Percentiles rank a stretch among this genome's conserved stretches.
Evolutionary conservation across 2,329 filamentous ascomycete species (phyloP).

Genomic region (Fonsecaea monophora): DNA sequence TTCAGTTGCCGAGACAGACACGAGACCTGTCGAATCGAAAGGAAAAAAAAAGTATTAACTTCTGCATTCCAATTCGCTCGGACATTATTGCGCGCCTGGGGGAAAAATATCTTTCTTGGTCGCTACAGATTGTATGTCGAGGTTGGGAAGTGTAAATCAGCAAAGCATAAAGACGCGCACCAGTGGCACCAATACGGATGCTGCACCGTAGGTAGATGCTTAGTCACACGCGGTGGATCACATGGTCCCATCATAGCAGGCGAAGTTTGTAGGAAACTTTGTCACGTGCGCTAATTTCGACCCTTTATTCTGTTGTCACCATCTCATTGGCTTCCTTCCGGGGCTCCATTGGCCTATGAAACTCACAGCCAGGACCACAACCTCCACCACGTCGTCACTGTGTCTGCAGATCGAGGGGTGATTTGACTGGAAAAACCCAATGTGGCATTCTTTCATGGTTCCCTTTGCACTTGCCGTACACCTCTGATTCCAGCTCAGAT

Average conservation of each 20-base stretch:
- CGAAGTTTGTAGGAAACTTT: neutral
- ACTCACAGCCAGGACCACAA: constrained; percentile 7
- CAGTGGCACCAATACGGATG: neutral
- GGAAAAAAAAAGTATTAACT: neutral
- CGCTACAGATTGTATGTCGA: neutral
- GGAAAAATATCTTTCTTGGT: neutral
- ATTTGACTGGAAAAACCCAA: neutral
- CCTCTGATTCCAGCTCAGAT: neutral
- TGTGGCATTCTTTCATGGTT: constrained; percentile 4
- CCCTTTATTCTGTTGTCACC: neutral
- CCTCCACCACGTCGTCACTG: constrained; percentile 22
- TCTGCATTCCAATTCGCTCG: neutral
- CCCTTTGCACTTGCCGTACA: constrained; percentile 12
- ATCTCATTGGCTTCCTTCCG: constrained; percentile 7
- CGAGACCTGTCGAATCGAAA: neutral
- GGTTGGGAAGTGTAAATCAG: neutral
- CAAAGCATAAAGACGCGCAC: neutral
- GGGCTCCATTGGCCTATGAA: constrained; percentile 8
- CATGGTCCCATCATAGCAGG: neutral
- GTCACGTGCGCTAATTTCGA: neutral
- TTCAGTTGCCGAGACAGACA: neutral
- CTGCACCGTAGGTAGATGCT: neutral
- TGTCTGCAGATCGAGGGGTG: constrained; percentile 12
- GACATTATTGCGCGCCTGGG: too few species aligned
- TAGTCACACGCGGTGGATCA: neutral